Evolutionary conservation across 2,329 filamentous ascomycete species (phyloP).

Genomic region (Malbranchea zuffiana): DNA sequence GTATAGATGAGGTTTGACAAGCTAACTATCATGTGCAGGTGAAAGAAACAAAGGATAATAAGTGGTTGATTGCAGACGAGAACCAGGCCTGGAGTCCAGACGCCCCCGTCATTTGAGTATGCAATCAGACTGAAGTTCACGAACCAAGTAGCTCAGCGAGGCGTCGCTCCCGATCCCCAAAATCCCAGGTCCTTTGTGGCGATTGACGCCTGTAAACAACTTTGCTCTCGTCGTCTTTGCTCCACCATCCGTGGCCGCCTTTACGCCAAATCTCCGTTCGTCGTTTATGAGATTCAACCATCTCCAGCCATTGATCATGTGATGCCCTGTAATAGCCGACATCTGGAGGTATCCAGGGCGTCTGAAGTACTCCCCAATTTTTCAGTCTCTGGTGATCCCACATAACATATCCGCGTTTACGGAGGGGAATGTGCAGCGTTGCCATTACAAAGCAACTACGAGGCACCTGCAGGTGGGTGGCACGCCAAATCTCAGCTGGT

Average conservation of each 20-base stretch:
- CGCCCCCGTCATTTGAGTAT: too few relatives aligned
- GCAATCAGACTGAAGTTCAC: too few relatives aligned
- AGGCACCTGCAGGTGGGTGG: not conserved
- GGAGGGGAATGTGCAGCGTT: constrained; percentile 2
- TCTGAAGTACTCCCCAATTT: constrained; percentile 8
- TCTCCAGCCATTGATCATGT: not conserved
- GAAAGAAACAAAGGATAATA: too few relatives aligned
- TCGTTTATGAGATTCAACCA: constrained; percentile 1
- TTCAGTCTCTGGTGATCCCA: constrained; percentile 8
- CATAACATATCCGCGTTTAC: constrained; percentile 11
- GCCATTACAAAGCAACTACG: constrained; percentile 1
- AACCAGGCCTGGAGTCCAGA: too few relatives aligned
- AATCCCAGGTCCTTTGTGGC: too few relatives aligned
- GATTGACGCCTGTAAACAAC: constrained; percentile 6
- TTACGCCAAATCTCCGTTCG: constrained; percentile 1
- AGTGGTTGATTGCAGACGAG: too few relatives aligned
- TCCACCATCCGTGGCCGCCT: constrained; percentile 7
- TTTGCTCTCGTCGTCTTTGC: constrained; percentile 6
- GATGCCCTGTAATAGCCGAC: not conserved
- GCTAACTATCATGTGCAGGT: too few relatives aligned
- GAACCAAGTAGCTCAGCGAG: too few relatives aligned
- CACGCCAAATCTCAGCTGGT: constrained; percentile 3
- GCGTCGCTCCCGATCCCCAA: too few relatives aligned
- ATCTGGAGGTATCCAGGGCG: not conserved
- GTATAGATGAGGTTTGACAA: too few relatives aligned